Conservation (phyloP, 129 eudicot species). For the Daucus carota region DH1_v3.0 NC_030385.2:40416001-40416500, state of each 20-base stretch:
- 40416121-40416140: too few species aligned
- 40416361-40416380: slow-evolving; percentile 39
- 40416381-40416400: slow-evolving; percentile 32
- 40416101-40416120: too few species aligned
- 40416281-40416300: background rate
- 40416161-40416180: too few species aligned
- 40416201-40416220: background rate
- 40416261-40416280: background rate
- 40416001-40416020: too few species aligned
- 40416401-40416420: slow-evolving; percentile 33
- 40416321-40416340: slow-evolving; percentile 42
- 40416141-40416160: too few species aligned
- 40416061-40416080: too few species aligned
- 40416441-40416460: slow-evolving; percentile 7
- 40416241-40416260: background rate
- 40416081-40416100: too few species aligned
- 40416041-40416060: too few species aligned
- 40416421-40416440: slow-evolving; percentile 15
- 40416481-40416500: slow-evolving; percentile 10
- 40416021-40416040: too few species aligned
- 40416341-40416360: slow-evolving; percentile 38
- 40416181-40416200: background rate
- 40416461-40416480: slow-evolving; percentile 11
- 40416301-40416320: slow-evolving; percentile 3
- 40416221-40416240: background rate